Percentiles rank a stretch among this genome's conserved stretches.
phyloP scores from a whole-genome alignment of 305 asterid species.

The Plantago coronopus region DNA sequence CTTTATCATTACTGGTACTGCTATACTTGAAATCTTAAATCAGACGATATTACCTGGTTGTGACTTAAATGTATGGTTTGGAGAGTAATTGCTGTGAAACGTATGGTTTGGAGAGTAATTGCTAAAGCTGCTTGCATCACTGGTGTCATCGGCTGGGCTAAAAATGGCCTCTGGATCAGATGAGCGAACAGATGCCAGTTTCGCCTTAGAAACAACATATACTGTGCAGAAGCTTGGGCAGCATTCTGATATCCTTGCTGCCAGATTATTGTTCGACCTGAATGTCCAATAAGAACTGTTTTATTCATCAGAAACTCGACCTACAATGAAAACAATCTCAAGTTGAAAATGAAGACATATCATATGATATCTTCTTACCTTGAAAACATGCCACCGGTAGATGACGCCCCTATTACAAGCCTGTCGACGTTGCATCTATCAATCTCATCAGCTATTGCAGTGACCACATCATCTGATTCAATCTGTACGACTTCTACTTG shows the following conservation, averaged over 20 bases:
- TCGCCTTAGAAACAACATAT: slow-evolving; percentile 25
- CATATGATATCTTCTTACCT: slow-evolving; percentile 20
- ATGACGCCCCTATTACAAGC: slow-evolving; percentile 30
- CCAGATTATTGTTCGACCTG: slow-evolving; percentile 18
- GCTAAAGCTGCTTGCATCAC: slow-evolving; percentile 5
- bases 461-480: slow-evolving; percentile 20
- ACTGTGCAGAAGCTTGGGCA: slow-evolving; percentile 28
- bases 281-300: slow-evolving; percentile 23
- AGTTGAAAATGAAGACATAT: background rate
- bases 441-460: slow-evolving; percentile 24
- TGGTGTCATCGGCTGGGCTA: slow-evolving; percentile 1
- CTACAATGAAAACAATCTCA: background rate
- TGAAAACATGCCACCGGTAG: slow-evolving; percentile 27
- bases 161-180: slow-evolving; percentile 19
- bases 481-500: slow-evolving; percentile 23
- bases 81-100: slow-evolving; percentile 4
- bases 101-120: slow-evolving; percentile 9
- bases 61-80: slow-evolving; percentile 8
- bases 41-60: slow-evolving; percentile 6
- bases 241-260: slow-evolving; percentile 27
- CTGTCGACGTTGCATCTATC: slow-evolving; percentile 16
- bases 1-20: background rate
- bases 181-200: slow-evolving; percentile 26
- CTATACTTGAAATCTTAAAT: background rate
- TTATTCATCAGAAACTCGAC: background rate